phyloP scores from a whole-genome alignment of 257 asterid species.

The Lithospermum erythrorhizon region DNA sequence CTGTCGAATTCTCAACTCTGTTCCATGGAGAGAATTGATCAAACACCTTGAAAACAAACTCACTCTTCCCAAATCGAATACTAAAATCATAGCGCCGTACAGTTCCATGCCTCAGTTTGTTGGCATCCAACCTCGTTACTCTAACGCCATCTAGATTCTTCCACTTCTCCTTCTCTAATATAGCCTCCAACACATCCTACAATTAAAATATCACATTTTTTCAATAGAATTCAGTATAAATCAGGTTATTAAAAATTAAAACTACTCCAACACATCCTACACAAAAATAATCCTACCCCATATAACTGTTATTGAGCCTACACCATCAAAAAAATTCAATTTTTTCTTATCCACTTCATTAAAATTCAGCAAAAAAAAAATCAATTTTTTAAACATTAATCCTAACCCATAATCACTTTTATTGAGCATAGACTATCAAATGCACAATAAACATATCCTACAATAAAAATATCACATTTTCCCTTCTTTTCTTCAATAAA shows the following conservation, averaged over 20 bases:
- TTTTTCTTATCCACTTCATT: no score
- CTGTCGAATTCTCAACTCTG: slow-evolving; percentile 5
- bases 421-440: no score
- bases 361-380: no score
- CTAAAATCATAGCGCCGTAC: background rate
- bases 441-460: no score
- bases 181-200: slow-evolving; percentile 7
- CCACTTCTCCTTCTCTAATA: slow-evolving; percentile 5
- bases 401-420: no score
- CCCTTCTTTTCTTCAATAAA: background rate
- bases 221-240: background rate
- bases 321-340: no score
- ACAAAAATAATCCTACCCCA: no score
- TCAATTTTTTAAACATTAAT: no score
- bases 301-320: no score
- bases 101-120: slow-evolving; percentile 4
- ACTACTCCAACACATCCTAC: no score
- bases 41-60: slow-evolving; percentile 2
- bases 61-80: slow-evolving; percentile 1
- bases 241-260: no score
- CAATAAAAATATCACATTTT: background rate
- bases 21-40: slow-evolving; percentile 9
- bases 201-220: background rate
- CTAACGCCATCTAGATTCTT: slow-evolving; percentile 5
- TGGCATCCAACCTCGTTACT: slow-evolving; percentile 1